Evolutionary conservation across 75 land plant genomes (phyloP).

Genomic region (Pinus albicaulis): DNA sequence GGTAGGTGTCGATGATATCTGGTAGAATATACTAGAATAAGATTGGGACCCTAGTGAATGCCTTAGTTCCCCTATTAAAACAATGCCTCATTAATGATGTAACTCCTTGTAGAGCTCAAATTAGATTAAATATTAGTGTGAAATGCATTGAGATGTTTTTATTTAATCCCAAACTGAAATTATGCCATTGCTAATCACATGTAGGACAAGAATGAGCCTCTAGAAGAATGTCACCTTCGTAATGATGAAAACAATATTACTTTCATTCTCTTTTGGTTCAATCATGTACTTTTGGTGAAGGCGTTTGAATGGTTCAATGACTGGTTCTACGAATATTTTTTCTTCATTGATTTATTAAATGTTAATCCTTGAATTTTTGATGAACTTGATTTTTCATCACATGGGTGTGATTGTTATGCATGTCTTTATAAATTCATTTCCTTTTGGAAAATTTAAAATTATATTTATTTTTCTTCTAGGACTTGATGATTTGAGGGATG

Average conservation of each 20-base stretch:
- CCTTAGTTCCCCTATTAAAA: no score
- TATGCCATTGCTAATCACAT: not conserved
- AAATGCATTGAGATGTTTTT: not conserved
- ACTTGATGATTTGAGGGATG: no score
- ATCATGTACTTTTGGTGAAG: not conserved
- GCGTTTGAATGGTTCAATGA: not conserved
- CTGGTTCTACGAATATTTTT: not conserved
- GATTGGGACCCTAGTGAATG: no score
- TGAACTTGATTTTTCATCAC: not conserved
- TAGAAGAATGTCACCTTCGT: slow-evolving; percentile 90
- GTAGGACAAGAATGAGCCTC: slow-evolving; percentile 78
- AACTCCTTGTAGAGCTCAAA: no score
- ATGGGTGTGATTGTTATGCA: not conserved
- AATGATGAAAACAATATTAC: slow-evolving; percentile 73
- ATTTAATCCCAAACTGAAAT: not conserved
- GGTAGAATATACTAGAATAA: no score
- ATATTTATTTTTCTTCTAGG: slow-evolving; percentile 32
- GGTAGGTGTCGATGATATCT: no score
- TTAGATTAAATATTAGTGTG: not conserved
- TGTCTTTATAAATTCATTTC: not conserved
- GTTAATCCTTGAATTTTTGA: not conserved
- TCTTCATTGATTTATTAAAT: not conserved
- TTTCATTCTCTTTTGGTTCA: not conserved
- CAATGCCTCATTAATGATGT: no score
- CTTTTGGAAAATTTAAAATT: not conserved